phyloP scores from a whole-genome alignment of 352 stramenopile genomes.

The Pythium guiyangense region DNA sequence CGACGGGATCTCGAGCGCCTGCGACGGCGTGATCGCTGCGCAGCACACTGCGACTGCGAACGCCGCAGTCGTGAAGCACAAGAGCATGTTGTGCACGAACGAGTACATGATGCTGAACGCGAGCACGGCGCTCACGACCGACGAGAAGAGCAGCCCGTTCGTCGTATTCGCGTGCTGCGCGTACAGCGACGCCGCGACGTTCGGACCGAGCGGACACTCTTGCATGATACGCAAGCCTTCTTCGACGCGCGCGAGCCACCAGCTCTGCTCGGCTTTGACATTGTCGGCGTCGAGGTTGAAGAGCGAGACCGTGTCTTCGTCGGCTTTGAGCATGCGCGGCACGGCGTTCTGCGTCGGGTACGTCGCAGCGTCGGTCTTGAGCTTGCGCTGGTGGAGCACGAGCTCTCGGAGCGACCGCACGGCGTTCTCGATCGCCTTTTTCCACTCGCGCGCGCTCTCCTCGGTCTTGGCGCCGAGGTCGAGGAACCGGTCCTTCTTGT shows the following conservation, averaged over 20 bases:
- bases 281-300: slow-evolving; percentile 88
- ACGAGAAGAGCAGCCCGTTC: slow-evolving; percentile 71
- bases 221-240: slow-evolving; percentile 83
- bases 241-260: slow-evolving; percentile 81
- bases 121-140: slow-evolving; percentile 53
- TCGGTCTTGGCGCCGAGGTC: slow-evolving; percentile 86
- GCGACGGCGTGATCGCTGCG: slow-evolving; percentile 60
- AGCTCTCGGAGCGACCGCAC: slow-evolving; percentile 73
- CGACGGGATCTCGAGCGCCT: slow-evolving; percentile 76
- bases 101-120: slow-evolving; percentile 88
- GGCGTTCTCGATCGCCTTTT: slow-evolving; percentile 71
- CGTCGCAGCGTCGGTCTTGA: slow-evolving; percentile 72
- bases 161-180: slow-evolving; percentile 75
- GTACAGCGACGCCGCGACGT: slow-evolving; percentile 71
- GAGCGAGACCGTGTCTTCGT: slow-evolving; percentile 81
- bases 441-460: slow-evolving; percentile 77
- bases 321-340: slow-evolving; percentile 61
- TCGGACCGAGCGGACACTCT: slow-evolving; percentile 77
- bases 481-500: slow-evolving; percentile 87
- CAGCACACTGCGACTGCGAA: slow-evolving; percentile 64
- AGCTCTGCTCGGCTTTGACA: slow-evolving; percentile 75
- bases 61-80: slow-evolving; percentile 69
- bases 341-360: slow-evolving; percentile 65
- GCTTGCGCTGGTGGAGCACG: slow-evolving; percentile 64
- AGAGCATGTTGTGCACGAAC: slow-evolving; percentile 76